These are phyloP conservation scores for Nicotiana tabacum DNA, from an alignment of 257 asterid species.

Conservation along the genomic window DNA sequence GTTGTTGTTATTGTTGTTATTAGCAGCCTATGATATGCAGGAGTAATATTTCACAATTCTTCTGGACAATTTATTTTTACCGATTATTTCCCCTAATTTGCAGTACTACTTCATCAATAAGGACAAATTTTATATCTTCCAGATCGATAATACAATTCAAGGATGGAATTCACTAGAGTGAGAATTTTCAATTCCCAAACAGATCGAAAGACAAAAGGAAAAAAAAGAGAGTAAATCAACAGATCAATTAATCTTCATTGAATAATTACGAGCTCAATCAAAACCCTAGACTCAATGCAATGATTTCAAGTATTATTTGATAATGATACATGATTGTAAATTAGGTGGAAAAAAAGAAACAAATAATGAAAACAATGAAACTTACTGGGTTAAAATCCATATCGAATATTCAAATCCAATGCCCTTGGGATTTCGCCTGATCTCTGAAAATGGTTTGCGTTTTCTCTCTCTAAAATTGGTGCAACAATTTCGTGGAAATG, in stretches of 20 bases:
- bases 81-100: neutral
- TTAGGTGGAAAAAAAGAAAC: neutral
- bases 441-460: neutral
- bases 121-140: neutral
- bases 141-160: neutral
- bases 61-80: too few species aligned
- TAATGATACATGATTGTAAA: neutral
- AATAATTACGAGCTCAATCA: neutral
- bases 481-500: neutral
- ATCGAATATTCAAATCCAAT: neutral
- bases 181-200: neutral
- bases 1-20: too few species aligned
- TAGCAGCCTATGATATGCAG: neutral
- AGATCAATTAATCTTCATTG: neutral
- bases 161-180: neutral
- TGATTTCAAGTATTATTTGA: neutral
- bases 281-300: neutral
- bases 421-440: neutral
- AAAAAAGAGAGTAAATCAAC: neutral
- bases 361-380: neutral
- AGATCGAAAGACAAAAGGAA: neutral
- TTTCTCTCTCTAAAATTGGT: neutral
- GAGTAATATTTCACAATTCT: neutral
- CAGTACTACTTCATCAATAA: neutral
- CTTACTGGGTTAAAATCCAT: conserved; percentile 29